These are phyloP conservation scores for Actinidia arguta DNA, from an alignment of 179 eudicot genomes.

Conservation along the genomic window DNA sequence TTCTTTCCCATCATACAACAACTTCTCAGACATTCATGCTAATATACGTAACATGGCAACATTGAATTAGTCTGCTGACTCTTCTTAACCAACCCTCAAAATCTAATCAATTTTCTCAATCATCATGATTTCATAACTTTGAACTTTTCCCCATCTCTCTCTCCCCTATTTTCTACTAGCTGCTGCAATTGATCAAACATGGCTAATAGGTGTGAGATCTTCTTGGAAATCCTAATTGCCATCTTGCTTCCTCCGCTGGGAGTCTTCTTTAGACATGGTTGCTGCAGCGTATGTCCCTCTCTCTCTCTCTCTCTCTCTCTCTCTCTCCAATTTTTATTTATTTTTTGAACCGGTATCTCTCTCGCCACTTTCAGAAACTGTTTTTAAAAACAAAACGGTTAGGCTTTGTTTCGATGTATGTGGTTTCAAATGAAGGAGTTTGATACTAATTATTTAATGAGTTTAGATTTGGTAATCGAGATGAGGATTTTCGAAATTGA, in stretches of 20 bases:
- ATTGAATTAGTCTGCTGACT: background rate
- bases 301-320: background rate
- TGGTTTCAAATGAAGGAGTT: too few species aligned
- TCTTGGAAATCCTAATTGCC: slow-evolving; percentile 33
- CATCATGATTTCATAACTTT: background rate
- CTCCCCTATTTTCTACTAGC: background rate
- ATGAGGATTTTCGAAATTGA: too few species aligned
- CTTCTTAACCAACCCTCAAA: background rate
- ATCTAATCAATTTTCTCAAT: slow-evolving; percentile 12
- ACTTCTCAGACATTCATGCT: background rate
- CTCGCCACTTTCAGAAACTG: too few species aligned
- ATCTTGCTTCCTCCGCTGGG: slow-evolving; percentile 46
- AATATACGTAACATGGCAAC: background rate
- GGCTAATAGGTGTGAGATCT: slow-evolving; percentile 22
- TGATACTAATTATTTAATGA: too few species aligned
- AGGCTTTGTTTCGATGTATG: too few species aligned
- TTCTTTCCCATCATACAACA: too few species aligned
- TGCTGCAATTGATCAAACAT: slow-evolving; percentile 10
- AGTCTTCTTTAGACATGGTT: slow-evolving; percentile 43
- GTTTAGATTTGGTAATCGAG: too few species aligned
- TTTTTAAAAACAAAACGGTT: too few species aligned
- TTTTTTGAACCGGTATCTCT: too few species aligned
- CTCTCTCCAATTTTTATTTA: background rate
- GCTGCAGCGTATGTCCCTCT: slow-evolving; percentile 32
- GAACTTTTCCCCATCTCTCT: background rate